Conservation (phyloP, 2,329 filamentous ascomycete species). For the Rhynchosporium graminicola region DNA sequence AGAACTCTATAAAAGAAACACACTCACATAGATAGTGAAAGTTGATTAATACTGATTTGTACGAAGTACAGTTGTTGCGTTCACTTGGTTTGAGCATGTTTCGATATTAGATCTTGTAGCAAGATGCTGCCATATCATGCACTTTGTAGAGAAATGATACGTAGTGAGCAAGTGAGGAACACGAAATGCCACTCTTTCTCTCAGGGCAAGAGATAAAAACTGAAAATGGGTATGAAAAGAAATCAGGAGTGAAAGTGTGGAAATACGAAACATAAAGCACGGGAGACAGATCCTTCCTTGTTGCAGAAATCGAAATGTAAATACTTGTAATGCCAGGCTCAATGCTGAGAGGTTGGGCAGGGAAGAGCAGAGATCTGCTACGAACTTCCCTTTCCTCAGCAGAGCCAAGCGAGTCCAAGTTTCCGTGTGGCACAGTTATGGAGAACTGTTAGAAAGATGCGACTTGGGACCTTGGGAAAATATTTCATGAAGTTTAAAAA, state of each 20-base stretch:
- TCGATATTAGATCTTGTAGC: slow-evolving; percentile 6
- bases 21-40: background rate
- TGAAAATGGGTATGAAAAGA: background rate
- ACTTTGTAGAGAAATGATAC: background rate
- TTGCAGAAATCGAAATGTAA: no score
- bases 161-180: background rate
- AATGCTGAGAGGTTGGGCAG: no score
- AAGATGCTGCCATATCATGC: background rate
- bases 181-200: background rate
- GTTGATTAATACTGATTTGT: background rate
- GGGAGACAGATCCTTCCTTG: no score
- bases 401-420: background rate
- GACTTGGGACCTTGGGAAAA: background rate
- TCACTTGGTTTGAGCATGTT: slow-evolving; percentile 6
- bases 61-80: background rate
- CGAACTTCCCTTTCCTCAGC: background rate
- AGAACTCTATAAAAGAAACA: no score
- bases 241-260: no score
- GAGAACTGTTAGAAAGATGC: background rate
- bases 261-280: no score
- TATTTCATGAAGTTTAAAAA: background rate
- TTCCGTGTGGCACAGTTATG: slow-evolving; percentile 3
- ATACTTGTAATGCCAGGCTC: no score
- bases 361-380: no score
- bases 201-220: background rate